Percentiles rank a stretch among this genome's conserved stretches.
Conservation (phyloP, 1,284 basidiomycete genomes). For the Gymnopus androsaceus region DNA sequence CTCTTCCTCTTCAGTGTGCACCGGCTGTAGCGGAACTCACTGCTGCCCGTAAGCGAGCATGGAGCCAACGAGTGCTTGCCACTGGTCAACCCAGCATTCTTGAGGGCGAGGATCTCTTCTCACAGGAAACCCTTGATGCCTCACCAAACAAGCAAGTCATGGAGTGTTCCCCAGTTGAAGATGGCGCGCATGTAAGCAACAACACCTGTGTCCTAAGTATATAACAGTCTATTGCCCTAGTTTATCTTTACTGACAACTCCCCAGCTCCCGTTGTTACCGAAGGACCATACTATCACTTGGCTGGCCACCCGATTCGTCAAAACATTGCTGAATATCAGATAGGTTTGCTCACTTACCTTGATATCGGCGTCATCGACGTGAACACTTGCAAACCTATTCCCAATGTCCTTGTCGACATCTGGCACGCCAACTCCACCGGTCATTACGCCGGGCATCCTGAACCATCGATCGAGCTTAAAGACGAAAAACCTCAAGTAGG, state of each 20-base stretch:
- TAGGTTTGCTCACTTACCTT: slow-evolving; percentile 48
- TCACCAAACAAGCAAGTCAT: no score
- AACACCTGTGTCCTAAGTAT: slow-evolving; percentile 46
- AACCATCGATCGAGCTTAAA: slow-evolving; percentile 40
- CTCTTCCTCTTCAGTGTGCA: slow-evolving; percentile 46
- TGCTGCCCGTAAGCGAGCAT: slow-evolving; percentile 45
- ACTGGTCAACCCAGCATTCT: no score
- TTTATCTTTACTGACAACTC: not conserved
- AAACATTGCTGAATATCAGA: slow-evolving; percentile 51
- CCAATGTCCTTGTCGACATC: slow-evolving; percentile 71
- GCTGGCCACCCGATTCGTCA: slow-evolving; percentile 48
- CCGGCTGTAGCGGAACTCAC: slow-evolving; percentile 51
- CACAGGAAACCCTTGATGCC: no score
- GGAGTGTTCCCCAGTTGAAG: no score
- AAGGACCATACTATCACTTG: slow-evolving; percentile 52
- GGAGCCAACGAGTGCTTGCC: no score
- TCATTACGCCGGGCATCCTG: slow-evolving; percentile 52
- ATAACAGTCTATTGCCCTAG: not conserved
- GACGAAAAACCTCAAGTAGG: slow-evolving; percentile 46
- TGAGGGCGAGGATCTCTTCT: no score
- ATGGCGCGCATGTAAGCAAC: slow-evolving; percentile 45
- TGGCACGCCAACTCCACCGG: slow-evolving; percentile 66
- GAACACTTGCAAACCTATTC: slow-evolving; percentile 69
- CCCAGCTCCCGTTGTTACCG: slow-evolving; percentile 49
- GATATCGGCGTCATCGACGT: slow-evolving; percentile 77